Evolutionary conservation across 2,329 filamentous ascomycete species (phyloP).

Genomic region (Ophiocordyceps sinensis): DNA sequence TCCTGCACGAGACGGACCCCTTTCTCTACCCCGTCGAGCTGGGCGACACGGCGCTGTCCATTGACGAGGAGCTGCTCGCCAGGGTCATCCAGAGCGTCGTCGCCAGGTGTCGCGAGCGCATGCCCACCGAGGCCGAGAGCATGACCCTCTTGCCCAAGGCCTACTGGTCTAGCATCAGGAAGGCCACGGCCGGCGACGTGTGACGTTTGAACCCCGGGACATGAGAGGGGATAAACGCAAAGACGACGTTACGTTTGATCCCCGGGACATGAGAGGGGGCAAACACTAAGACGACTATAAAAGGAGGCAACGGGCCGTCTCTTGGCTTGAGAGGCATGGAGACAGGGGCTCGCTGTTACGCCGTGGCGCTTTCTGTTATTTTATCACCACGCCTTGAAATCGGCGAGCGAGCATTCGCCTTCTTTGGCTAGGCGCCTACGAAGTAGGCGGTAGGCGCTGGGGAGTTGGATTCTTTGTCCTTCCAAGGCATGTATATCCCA

Average conservation of each 20-base stretch:
- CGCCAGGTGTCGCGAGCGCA: constrained; percentile 39
- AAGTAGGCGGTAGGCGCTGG: too few species aligned
- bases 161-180: constrained; percentile 46
- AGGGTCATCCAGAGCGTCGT: constrained; percentile 50
- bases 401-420: background rate
- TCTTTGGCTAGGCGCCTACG: constrained; percentile 2
- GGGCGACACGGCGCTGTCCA: constrained; percentile 38
- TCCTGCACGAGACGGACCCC: constrained; percentile 43
- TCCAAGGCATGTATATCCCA: constrained; percentile 10
- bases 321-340: too few species aligned
- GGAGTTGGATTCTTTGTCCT: constrained; percentile 10
- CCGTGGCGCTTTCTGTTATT: background rate
- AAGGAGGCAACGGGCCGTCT: background rate
- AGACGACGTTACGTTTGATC: constrained; percentile 1
- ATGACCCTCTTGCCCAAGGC: constrained; percentile 42
- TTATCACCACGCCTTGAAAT: background rate
- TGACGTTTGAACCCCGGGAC: constrained; percentile 3
- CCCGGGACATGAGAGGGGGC: background rate
- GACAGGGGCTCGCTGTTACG: background rate
- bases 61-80: constrained; percentile 47
- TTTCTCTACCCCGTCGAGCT: constrained; percentile 50
- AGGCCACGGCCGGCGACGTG: constrained; percentile 25
- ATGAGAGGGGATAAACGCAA: too few species aligned
- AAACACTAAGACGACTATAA: too few species aligned
- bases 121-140: constrained; percentile 43